Base-by-base conservation (phyloP, 129 eudicot species). In the Cynara cardunculus region DNA sequence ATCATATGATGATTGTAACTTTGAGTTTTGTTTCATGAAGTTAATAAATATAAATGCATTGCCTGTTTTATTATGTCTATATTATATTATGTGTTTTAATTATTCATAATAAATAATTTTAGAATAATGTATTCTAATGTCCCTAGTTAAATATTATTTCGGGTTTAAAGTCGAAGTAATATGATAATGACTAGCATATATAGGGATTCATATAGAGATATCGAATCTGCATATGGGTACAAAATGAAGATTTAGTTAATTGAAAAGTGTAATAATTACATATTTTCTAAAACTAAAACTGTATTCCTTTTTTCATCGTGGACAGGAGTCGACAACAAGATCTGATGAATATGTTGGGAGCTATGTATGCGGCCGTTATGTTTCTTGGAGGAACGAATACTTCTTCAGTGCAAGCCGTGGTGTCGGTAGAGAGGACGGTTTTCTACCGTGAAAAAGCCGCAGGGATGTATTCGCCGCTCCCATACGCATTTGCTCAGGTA, bases 351-450 rank as follows among this genome's bases (percentile, higher is more conserved):
- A 37, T 85, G 44, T 16, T 88, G 32, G 90, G 95, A 18, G 90
- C 92, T 18, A 84, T 86, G 84, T 90, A 88, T 69, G 82, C 95
- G 53, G 86, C 89, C 78, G 83, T 88, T 14, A 72, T 88, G 82
- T 88, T 90, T 81, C 89, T 90, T 56, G 95, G 95, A 53, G 89
- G 86, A 69, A 86, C 92, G 30, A 90, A 88, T 70, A 80, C 90
- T 25, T 69, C 83, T 21, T 68, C 90, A 0, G 92, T 90, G 11
- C 90, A 84, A 65, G 31, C 89, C 67, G 90, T 88, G 49, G 90
- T 90, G 39, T 69, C 85, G 0, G 39, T 86, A 11, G 92, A 90
- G 61, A 74, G 90, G 69, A 80, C 88, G 0, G 89, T 90, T 68
- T 88, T 84, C 37, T 90, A 90, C 31, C 88, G 89, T 1, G 92